Percentiles rank a stretch among this genome's conserved stretches.
Evolutionary conservation across 768 basidiomycete species (phyloP).

Genomic region (Strobilomyces echinocephalus): DNA sequence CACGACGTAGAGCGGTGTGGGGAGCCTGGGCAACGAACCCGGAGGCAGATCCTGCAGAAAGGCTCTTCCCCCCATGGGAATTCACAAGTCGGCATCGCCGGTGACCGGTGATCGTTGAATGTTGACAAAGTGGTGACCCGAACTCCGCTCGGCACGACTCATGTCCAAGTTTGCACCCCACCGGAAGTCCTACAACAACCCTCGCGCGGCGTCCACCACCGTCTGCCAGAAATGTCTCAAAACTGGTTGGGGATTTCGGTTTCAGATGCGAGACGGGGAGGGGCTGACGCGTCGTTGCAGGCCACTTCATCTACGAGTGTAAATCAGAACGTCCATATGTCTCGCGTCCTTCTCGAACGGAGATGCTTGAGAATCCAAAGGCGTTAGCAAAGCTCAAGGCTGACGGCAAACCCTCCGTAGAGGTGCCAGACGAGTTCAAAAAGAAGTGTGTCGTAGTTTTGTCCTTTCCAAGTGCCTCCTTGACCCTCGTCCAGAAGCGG

Average conservation of each 20-base stretch:
- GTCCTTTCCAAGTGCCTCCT: not conserved
- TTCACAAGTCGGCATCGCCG: not conserved
- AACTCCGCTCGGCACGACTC: slow-evolving; percentile 10
- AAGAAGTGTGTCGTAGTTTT: slow-evolving; percentile 48
- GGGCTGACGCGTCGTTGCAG: slow-evolving; percentile 31
- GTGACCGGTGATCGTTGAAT: slow-evolving; percentile 23
- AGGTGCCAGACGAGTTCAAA: slow-evolving; percentile 90
- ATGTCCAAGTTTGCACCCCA: slow-evolving; percentile 87
- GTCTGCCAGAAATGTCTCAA: slow-evolving; percentile 80
- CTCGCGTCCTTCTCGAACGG: slow-evolving; percentile 83
- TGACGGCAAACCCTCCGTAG: slow-evolving; percentile 71
- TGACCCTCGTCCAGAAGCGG: slow-evolving; percentile 48
- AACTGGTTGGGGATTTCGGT: slow-evolving; percentile 40
- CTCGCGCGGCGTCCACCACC: slow-evolving; percentile 60
- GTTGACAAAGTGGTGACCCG: not conserved
- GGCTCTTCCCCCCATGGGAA: slow-evolving; percentile 65
- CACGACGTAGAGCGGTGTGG: slow-evolving; percentile 46
- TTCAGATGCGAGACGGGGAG: slow-evolving; percentile 1
- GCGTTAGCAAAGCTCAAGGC: slow-evolving; percentile 61
- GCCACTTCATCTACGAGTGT: slow-evolving; percentile 92
- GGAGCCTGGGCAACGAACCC: slow-evolving; percentile 56
- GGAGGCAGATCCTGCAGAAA: slow-evolving; percentile 45
- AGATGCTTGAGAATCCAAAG: slow-evolving; percentile 77
- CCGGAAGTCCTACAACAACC: slow-evolving; percentile 53
- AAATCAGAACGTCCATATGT: slow-evolving; percentile 76